Evolutionary conservation across 345 rosid genomes (phyloP).

Genomic region (Erodium maritimum): DNA sequence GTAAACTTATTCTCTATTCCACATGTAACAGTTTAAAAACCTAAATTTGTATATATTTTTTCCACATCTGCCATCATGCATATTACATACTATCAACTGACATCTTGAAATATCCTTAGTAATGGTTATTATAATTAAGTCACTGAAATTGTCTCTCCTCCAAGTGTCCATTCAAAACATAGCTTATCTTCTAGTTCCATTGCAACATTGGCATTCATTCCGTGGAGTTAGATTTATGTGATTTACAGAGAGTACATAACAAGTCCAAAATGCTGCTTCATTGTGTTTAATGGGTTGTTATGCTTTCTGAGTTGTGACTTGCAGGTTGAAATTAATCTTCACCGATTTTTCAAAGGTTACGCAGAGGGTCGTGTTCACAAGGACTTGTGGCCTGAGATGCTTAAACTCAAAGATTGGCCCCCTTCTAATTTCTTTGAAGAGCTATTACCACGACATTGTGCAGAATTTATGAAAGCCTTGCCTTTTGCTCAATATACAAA

Average conservation of each 20-base stretch:
- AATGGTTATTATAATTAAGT: too few species aligned
- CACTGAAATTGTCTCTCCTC: background rate
- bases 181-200: background rate
- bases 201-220: background rate
- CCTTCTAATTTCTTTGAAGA: slow-evolving; percentile 79
- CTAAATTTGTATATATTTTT: background rate
- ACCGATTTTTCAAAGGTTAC: slow-evolving; percentile 69
- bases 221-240: background rate
- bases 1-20: background rate
- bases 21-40: background rate
- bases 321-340: slow-evolving; percentile 62
- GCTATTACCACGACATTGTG: slow-evolving; percentile 79
- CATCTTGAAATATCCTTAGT: background rate
- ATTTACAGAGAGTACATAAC: background rate
- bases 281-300: background rate
- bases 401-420: slow-evolving; percentile 97
- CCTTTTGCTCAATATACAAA: slow-evolving; percentile 73
- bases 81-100: background rate
- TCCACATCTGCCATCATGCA: background rate
- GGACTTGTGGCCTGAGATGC: slow-evolving; percentile 88
- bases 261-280: background rate
- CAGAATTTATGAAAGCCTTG: slow-evolving; percentile 66
- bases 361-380: slow-evolving; percentile 53
- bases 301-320: background rate
- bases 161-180: background rate